Conservation (phyloP, 148 eudicot species). For the Beta vulgaris region DNA sequence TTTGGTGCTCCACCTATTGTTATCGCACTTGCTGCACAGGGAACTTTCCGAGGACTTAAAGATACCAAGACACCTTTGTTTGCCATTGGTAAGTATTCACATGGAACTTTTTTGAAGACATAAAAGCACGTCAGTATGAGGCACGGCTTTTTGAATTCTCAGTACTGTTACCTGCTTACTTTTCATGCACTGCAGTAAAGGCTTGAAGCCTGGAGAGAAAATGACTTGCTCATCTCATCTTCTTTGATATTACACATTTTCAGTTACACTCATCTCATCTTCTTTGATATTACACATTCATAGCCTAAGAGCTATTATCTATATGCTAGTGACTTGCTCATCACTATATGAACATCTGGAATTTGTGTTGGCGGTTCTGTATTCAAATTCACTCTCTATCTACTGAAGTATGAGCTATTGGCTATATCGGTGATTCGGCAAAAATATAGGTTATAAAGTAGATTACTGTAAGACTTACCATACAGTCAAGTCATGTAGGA, state of each 20-base stretch:
- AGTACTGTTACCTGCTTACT: not conserved
- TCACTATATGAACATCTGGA: not conserved
- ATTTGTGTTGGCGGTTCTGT: not conserved
- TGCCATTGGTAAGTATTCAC: slow-evolving; percentile 78
- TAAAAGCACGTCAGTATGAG: not conserved
- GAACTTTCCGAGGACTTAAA: slow-evolving; percentile 88
- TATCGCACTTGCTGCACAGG: slow-evolving; percentile 94
- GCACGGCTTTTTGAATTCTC: not conserved
- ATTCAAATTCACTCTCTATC: not conserved
- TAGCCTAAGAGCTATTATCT: too few relatives aligned
- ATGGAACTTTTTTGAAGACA: not conserved
- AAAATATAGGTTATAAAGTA: not conserved
- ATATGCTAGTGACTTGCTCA: not conserved
- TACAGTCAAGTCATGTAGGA: not conserved
- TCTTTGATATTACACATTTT: too few relatives aligned
- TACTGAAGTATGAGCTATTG: not conserved
- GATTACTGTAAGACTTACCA: not conserved
- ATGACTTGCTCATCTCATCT: too few relatives aligned
- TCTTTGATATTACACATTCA: too few relatives aligned
- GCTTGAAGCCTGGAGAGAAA: not conserved
- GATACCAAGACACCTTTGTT: slow-evolving; percentile 92
- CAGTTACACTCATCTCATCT: too few relatives aligned
- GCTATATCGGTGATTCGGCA: not conserved
- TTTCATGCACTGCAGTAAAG: not conserved
- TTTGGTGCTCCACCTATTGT: slow-evolving; percentile 94